A percentile compares a stretch with the other conserved stretches of the same genome.
These are phyloP conservation scores for Withania somnifera DNA, from an alignment of 305 asterid species.

Conservation along the genomic window DNA sequence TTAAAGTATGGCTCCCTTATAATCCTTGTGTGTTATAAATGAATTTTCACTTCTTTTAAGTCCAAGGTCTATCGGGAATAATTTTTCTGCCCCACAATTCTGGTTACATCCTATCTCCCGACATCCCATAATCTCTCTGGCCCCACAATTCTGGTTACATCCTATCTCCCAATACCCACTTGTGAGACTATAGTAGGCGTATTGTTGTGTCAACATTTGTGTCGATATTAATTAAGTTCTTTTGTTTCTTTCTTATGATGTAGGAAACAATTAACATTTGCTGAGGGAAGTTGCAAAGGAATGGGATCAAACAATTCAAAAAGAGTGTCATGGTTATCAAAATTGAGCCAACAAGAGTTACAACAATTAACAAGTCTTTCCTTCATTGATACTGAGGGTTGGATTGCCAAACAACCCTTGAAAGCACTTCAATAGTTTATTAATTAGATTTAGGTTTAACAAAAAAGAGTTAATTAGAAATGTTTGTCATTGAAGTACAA, in stretches of 20 bases:
- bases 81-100: too few species aligned
- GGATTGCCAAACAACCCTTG: slow-evolving; percentile 24
- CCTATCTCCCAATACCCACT: too few species aligned
- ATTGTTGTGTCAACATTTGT: background rate
- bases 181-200: too few species aligned
- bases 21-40: too few species aligned
- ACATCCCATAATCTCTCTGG: too few species aligned
- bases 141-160: too few species aligned
- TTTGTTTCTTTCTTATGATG: background rate
- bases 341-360: slow-evolving; percentile 1
- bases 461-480: background rate
- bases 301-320: slow-evolving; percentile 21
- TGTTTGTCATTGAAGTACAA: too few species aligned
- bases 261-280: slow-evolving; percentile 26
- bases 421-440: background rate
- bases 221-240: background rate
- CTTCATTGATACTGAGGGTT: slow-evolving; percentile 26
- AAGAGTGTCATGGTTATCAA: slow-evolving; percentile 32
- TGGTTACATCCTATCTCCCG: too few species aligned
- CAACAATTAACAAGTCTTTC: slow-evolving; percentile 10
- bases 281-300: slow-evolving; percentile 28
- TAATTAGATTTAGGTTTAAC: background rate
- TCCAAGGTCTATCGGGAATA: too few species aligned
- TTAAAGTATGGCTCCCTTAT: too few species aligned
- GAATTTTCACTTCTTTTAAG: background rate